phyloP scores from a whole-genome alignment of 345 rosid genomes.

The Salix arbutifolia region DNA sequence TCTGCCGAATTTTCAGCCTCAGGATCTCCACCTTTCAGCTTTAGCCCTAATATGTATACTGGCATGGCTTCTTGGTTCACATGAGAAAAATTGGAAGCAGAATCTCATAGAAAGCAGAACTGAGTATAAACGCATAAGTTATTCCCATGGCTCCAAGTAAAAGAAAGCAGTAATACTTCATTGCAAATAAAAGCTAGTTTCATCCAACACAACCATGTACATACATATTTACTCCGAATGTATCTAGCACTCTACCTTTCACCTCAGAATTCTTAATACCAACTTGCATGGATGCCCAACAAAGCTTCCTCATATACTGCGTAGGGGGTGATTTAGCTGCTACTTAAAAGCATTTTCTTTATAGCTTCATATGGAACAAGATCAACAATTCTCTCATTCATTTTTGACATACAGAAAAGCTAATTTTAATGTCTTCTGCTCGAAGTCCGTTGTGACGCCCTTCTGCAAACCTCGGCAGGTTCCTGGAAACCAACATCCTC shows the following conservation, averaged over 20 bases:
- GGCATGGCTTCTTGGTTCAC: not conserved
- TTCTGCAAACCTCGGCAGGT: conserved; percentile 42
- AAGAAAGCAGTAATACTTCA: not conserved
- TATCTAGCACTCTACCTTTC: not conserved
- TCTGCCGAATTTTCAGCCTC: not conserved
- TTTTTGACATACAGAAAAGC: not conserved
- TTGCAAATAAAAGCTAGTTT: not conserved
- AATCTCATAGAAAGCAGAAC: not conserved
- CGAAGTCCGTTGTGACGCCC: conserved; percentile 13
- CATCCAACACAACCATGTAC: not conserved
- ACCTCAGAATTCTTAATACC: not conserved
- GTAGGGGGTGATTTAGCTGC: not conserved
- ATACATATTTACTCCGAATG: not conserved
- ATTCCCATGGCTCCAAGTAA: not conserved
- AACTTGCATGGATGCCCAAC: not conserved
- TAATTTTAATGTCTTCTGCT: conserved; percentile 19
- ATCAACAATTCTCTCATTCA: not conserved
- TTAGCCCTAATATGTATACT: not conserved
- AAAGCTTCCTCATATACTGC: not conserved
- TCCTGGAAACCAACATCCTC: conserved; percentile 65
- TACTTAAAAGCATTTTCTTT: not conserved
- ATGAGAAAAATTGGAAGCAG: not conserved
- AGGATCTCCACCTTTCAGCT: not conserved
- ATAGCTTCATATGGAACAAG: not conserved
- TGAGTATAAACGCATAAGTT: not conserved